A percentile compares a stretch with the other conserved stretches of the same genome.
Evolutionary conservation across 148 eudicot genomes (phyloP).

Genomic region (Rheum nobile): DNA sequence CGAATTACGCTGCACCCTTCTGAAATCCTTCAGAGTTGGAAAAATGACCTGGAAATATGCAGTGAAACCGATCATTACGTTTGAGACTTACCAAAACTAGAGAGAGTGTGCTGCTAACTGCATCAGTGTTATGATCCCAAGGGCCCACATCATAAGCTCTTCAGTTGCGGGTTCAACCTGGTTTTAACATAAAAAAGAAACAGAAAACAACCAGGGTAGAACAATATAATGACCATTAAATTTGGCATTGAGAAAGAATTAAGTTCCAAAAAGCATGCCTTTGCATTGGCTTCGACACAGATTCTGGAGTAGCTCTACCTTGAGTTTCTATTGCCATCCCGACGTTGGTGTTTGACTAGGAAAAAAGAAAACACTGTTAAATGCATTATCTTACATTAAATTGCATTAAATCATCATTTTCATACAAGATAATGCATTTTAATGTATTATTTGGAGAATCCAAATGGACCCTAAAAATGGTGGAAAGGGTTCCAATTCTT

Average conservation of each 20-base stretch:
- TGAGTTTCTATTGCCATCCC: slow-evolving; percentile 48
- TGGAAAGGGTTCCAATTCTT: neutral
- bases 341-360: slow-evolving; percentile 36
- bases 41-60: slow-evolving; percentile 8
- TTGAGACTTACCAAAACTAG: slow-evolving; percentile 7
- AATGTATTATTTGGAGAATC: too few species aligned
- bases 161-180: slow-evolving; percentile 36
- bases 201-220: slow-evolving; percentile 18
- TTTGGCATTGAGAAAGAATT: slow-evolving; percentile 6
- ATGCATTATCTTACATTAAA: too few species aligned
- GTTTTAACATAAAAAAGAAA: slow-evolving; percentile 16
- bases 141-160: neutral
- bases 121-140: neutral
- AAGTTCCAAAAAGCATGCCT: slow-evolving; percentile 47
- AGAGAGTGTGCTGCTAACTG: neutral
- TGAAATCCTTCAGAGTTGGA: neutral
- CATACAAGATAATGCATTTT: too few species aligned
- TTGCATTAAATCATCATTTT: too few species aligned
- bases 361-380: too few species aligned
- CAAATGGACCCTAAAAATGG: neutral
- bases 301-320: slow-evolving; percentile 34
- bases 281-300: slow-evolving; percentile 36
- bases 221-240: slow-evolving; percentile 31
- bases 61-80: slow-evolving; percentile 6
- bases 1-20: neutral